Evolutionary conservation across 2,329 filamentous ascomycete genomes (phyloP).

Genomic region (Acephala macrosclerotiorum): DNA sequence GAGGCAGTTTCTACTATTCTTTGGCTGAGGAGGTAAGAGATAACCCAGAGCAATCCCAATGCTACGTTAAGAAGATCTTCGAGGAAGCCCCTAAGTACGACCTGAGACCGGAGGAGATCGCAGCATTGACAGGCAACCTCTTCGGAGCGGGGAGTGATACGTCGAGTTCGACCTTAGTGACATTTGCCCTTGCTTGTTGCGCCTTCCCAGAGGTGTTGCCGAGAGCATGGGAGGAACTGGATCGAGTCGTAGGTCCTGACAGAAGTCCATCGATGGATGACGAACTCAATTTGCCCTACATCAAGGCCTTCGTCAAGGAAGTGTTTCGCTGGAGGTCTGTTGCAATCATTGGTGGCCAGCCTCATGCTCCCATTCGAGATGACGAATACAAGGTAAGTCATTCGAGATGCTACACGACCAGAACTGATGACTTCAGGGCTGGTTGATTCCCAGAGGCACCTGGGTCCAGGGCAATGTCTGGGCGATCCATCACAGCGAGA

Average conservation of each 20-base stretch:
- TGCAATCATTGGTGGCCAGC: conserved; percentile 56
- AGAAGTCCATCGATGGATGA: conserved; percentile 57
- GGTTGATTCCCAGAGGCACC: conserved; percentile 32
- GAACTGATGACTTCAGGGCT: conserved; percentile 38
- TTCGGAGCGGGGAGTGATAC: conserved; percentile 52
- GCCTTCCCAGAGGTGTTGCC: conserved; percentile 36
- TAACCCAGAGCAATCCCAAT: conserved; percentile 32
- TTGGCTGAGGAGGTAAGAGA: conserved; percentile 34
- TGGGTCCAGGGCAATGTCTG: conserved; percentile 47
- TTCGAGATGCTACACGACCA: neutral
- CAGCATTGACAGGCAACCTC: conserved; percentile 46
- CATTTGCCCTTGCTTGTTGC: conserved; percentile 50
- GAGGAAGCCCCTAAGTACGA: conserved; percentile 35
- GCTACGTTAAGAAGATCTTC: conserved; percentile 35
- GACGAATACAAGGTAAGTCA: conserved; percentile 56
- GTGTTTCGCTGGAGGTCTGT: conserved; percentile 54
- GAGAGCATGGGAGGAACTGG: conserved; percentile 50
- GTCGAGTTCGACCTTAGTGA: conserved; percentile 43
- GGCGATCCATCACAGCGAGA: conserved; percentile 40
- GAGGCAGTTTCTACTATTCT: conserved; percentile 35
- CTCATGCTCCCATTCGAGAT: conserved; percentile 60
- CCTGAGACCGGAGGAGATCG: conserved; percentile 30
- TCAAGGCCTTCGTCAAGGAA: conserved; percentile 56
- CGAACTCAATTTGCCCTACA: conserved; percentile 50
- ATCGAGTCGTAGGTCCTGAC: conserved; percentile 54